Base-by-base conservation (phyloP, 2,329 filamentous ascomycete genomes). In the Colletotrichum trifolii region DNA sequence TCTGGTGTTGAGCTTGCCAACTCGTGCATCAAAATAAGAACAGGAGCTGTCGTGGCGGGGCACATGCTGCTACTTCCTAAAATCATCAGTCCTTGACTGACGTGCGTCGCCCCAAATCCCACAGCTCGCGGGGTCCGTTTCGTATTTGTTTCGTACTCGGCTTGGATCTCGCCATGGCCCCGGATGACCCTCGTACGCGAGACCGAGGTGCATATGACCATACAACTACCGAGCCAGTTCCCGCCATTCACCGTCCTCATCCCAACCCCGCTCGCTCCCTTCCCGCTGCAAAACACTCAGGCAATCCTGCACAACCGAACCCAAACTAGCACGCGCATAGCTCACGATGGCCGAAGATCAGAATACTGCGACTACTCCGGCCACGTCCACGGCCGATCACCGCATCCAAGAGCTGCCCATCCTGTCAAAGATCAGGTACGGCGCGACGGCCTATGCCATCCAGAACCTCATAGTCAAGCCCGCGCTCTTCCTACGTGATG, bases 111-210 rank as follows among this genome's bases (percentile, higher is more conserved):
- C 11, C 25, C 45, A n/a, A 25, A 38, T 39, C 8, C 6, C 17
- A 6, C 15, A 15, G 9, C 10, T 36, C 15, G 2, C 39, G 35
- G n/a, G 15, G n/a, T 36, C 13, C n/a, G 58, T 63, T 66, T 66
- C 47, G 58, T 47, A 63, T 42, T 53, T 52, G 38, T 48, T 57
- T 66, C 63, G 63, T 63, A 63, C 63, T 63, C 63, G 63, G 63
- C 47, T 56, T 40, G 33, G 48, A 53, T 48, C 58, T 40, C 38
- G 46, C 36, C 38, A 36, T 48, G 54, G 54, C 39, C 42, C 60
- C 25, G 55, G 46, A 48, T 34, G 46, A 40, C 34, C 43, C 48
- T 38, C 15, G 17, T 11, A 38, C 42, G 35, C 62, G 62, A 65
- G 25, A 61, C 50, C 57, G 57, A 61, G 52, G 62, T 61, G 62